phyloP scores from a whole-genome alignment of 305 asterid species.

The Ajuga reptans region DNA sequence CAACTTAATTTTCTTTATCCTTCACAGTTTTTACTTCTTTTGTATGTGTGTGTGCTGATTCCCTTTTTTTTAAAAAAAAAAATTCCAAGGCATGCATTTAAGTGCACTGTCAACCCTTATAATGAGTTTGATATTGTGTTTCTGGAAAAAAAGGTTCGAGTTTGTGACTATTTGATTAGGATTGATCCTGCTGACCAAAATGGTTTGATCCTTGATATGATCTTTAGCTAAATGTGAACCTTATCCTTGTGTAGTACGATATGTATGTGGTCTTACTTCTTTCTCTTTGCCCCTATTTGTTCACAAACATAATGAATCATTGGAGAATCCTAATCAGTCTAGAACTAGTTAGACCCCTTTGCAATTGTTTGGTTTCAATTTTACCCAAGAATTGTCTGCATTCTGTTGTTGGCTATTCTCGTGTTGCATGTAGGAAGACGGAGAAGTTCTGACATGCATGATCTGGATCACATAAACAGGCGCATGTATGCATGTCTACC shows the following conservation, averaged over 20 bases:
- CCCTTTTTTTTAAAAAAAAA: not conserved
- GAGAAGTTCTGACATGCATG: too few species aligned
- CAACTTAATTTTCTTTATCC: conserved; percentile 11
- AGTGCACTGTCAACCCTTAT: not conserved
- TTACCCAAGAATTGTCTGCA: too few species aligned
- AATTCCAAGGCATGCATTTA: not conserved
- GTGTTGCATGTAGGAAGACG: too few species aligned
- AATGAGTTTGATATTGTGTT: conserved; percentile 5
- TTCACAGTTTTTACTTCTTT: not conserved
- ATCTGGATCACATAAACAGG: too few species aligned
- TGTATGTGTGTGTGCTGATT: not conserved
- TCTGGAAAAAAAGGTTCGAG: not conserved
- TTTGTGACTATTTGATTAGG: not conserved
- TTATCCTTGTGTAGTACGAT: not conserved
- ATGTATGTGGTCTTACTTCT: not conserved
- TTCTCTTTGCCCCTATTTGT: not conserved
- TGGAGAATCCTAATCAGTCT: too few species aligned
- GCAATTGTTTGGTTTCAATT: too few species aligned
- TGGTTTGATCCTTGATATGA: too few species aligned
- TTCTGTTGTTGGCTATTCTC: not conserved
- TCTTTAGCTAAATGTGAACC: too few species aligned
- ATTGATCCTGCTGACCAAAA: not conserved
- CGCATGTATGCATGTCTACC: too few species aligned
- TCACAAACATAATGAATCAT: too few species aligned
- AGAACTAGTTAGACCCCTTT: too few species aligned